A percentile compares a stretch with the other conserved stretches of the same genome.
Conservation (phyloP, 1,284 basidiomycete genomes). For the Salmacisia buchloeana region DNA sequence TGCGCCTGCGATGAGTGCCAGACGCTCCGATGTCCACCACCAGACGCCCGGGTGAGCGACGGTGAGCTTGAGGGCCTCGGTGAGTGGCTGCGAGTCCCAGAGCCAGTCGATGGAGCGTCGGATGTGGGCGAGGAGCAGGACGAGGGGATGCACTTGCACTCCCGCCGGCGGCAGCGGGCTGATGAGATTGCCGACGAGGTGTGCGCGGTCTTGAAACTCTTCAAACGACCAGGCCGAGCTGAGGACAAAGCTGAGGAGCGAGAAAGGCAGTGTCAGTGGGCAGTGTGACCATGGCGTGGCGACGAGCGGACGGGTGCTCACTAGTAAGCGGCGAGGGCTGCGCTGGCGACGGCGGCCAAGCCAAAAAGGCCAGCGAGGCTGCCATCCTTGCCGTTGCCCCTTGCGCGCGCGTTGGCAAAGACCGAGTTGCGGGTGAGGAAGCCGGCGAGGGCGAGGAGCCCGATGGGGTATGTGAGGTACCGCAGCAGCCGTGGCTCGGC, state of each 20-base stretch:
- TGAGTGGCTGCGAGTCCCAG: not conserved
- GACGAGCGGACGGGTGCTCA: not conserved
- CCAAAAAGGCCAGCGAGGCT: not conserved
- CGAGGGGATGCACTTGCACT: not conserved
- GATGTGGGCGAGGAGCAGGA: not conserved
- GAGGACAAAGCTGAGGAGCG: not conserved
- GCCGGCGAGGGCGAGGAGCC: not conserved
- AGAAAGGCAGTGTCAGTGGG: no score
- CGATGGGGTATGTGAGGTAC: not conserved
- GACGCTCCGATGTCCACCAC: not conserved
- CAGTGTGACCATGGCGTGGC: no score
- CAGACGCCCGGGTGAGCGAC: not conserved
- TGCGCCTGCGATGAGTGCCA: not conserved
- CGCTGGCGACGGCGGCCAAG: not conserved
- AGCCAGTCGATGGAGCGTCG: not conserved
- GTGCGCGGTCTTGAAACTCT: not conserved
- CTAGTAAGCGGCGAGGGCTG: not conserved
- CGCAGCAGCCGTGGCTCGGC: not conserved
- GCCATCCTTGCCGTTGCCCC: not conserved
- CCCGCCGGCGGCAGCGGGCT: not conserved
- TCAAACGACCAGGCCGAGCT: not conserved
- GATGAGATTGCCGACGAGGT: constrained; percentile 1
- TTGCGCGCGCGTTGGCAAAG: not conserved
- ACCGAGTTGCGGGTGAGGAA: not conserved
- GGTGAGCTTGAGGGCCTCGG: not conserved